These are phyloP conservation scores for Houttuynia cordata DNA, from an alignment of 164 flowering plant species.

Conservation along the genomic window DNA sequence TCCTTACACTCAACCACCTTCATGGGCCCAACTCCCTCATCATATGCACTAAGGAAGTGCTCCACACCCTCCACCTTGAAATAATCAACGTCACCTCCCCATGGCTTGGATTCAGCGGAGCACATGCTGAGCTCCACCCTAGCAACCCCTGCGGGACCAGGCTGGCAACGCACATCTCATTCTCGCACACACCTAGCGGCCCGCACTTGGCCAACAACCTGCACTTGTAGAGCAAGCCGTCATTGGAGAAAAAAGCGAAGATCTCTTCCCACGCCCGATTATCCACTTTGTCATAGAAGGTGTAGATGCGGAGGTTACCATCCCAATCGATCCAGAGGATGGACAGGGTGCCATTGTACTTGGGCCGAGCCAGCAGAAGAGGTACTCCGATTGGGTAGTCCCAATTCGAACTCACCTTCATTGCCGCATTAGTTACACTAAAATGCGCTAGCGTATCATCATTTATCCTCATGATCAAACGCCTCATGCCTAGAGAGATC, in stretches of 20 bases:
- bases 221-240: constrained; percentile 14
- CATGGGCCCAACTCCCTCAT: constrained; percentile 7
- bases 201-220: constrained; percentile 23
- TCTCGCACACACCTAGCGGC: constrained; percentile 20
- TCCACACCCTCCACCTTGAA: constrained; percentile 20
- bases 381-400: too few species aligned
- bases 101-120: constrained; percentile 9
- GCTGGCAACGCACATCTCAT: constrained; percentile 22
- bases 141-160: constrained; percentile 14
- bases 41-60: constrained; percentile 15
- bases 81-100: constrained; percentile 5
- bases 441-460: too few species aligned
- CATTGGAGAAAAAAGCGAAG: constrained; percentile 9
- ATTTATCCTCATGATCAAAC: too few species aligned
- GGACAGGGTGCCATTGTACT: constrained; percentile 17
- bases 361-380: too few species aligned
- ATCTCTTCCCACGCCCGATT: constrained; percentile 16
- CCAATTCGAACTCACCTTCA: too few species aligned
- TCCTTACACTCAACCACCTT: constrained; percentile 14
- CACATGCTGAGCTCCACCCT: constrained; percentile 15
- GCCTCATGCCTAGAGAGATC: too few species aligned
- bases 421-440: too few species aligned
- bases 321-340: constrained; percentile 17
- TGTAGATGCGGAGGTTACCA: constrained; percentile 22
- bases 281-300: constrained; percentile 15